Conservation (phyloP, 805 yeast genomes). For the Clavispora phyllophila region DNA sequence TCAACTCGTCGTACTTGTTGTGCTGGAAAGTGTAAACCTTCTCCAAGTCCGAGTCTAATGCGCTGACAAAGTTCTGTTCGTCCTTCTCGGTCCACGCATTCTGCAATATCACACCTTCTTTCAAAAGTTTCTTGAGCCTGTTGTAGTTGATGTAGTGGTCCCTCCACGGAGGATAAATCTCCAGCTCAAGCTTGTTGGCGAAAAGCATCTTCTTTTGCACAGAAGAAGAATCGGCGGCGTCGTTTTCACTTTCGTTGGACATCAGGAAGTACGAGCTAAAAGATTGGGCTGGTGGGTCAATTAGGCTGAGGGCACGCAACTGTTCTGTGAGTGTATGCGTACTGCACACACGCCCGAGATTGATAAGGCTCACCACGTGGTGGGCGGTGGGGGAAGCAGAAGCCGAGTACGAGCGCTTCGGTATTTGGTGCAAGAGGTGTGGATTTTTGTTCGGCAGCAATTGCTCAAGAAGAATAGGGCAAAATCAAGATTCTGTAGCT, state of each 20-base stretch:
- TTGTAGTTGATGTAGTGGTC: constrained; percentile 65
- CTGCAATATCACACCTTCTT: constrained; percentile 54
- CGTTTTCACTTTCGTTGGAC: constrained; percentile 4
- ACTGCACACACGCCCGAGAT: not conserved
- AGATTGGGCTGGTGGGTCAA: not conserved
- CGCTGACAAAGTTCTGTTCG: constrained; percentile 63
- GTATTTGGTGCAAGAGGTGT: not conserved
- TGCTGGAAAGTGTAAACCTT: constrained; percentile 72
- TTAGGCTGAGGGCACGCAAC: not conserved
- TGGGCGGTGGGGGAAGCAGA: constrained; percentile 5
- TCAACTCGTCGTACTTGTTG: constrained; percentile 62
- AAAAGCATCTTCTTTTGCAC: constrained; percentile 58
- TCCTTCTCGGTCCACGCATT: constrained; percentile 64
- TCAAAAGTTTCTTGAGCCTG: constrained; percentile 57
- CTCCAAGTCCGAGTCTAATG: constrained; percentile 65
- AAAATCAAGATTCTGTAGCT: too few species aligned
- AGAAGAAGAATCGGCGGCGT: not conserved
- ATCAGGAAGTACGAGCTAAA: not conserved
- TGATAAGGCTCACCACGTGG: not conserved
- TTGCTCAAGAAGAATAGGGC: too few species aligned
- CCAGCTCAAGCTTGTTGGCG: constrained; percentile 76
- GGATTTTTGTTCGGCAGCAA: too few species aligned
- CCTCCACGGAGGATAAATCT: constrained; percentile 86
- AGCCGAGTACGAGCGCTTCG: not conserved
- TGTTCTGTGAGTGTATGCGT: not conserved